Evolutionary conservation across 2,329 filamentous ascomycete species (phyloP).

Genomic region (Xylaria sp.): DNA sequence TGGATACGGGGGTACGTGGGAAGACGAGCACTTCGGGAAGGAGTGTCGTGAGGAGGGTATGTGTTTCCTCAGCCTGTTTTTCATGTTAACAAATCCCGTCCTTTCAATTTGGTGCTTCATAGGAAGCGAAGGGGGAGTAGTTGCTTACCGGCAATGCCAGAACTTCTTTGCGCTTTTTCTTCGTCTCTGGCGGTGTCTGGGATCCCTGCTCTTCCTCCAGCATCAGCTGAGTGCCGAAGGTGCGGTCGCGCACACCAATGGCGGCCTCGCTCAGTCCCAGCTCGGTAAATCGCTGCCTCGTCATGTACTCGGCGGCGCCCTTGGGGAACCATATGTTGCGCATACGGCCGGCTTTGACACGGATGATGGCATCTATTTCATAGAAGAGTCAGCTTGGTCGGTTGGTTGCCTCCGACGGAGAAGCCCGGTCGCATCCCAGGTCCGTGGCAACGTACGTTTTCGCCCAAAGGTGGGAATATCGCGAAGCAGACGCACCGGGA

Average conservation of each 20-base stretch:
- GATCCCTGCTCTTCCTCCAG: constrained; percentile 33
- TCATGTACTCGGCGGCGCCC: constrained; percentile 50
- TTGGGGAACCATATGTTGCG: constrained; percentile 50
- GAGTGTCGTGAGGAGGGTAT: constrained; percentile 49
- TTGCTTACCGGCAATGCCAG: constrained; percentile 42
- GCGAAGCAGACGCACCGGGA: constrained; percentile 56
- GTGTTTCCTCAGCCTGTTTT: constrained; percentile 51
- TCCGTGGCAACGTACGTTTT: constrained; percentile 45
- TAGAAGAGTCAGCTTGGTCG: constrained; percentile 1
- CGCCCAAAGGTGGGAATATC: constrained; percentile 55
- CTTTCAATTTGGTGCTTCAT: not conserved
- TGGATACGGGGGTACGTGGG: constrained; percentile 45
- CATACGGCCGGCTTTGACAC: constrained; percentile 50
- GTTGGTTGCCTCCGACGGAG: not conserved
- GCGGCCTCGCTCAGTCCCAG: constrained; percentile 47
- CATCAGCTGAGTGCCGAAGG: constrained; percentile 42
- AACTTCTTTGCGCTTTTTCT: constrained; percentile 42
- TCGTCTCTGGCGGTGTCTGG: constrained; percentile 17
- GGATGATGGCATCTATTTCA: constrained; percentile 49
- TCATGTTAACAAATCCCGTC: constrained; percentile 18
- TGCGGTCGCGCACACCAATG: constrained; percentile 49
- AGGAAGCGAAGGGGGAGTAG: not conserved
- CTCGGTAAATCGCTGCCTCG: constrained; percentile 46
- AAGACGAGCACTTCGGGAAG: constrained; percentile 53
- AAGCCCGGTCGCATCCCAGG: not conserved